phyloP scores from a whole-genome alignment of 257 asterid genomes.

The Solanum ahanhuiri region DNA sequence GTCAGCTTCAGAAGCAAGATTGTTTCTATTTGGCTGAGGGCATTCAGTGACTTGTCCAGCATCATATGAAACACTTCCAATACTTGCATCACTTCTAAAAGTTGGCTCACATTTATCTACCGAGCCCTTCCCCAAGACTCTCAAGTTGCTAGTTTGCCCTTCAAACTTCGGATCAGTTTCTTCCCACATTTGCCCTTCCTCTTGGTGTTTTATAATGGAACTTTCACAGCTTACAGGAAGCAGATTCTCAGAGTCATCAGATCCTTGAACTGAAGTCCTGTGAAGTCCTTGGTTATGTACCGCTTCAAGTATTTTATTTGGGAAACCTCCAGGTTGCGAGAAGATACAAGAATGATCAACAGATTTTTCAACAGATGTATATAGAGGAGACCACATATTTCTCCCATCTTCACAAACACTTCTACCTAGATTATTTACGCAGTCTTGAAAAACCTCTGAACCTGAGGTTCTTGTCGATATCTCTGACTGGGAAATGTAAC shows the following conservation, averaged over 20 bases:
- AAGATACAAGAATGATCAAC: constrained; percentile 12
- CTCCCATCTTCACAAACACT: constrained; percentile 23
- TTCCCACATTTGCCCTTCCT: constrained; percentile 23
- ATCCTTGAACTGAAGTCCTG: constrained; percentile 20
- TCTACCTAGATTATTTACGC: constrained; percentile 22
- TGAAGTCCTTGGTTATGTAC: constrained; percentile 30
- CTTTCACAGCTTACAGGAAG: constrained; percentile 29
- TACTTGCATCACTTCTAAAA: constrained; percentile 14
- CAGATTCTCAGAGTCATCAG: constrained; percentile 17
- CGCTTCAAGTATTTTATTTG: constrained; percentile 29
- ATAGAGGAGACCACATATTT: constrained; percentile 31
- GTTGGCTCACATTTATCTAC: constrained; percentile 8
- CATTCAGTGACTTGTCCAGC: constrained; percentile 14
- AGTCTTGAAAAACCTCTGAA: constrained; percentile 27
- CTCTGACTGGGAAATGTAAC: constrained; percentile 51
- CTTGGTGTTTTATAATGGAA: constrained; percentile 20
- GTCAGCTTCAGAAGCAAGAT: constrained; percentile 23
- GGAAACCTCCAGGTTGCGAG: constrained; percentile 18
- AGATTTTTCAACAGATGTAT: constrained; percentile 27
- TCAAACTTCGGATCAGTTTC: constrained; percentile 15
- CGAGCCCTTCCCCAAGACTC: constrained; percentile 15
- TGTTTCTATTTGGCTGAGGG: constrained; percentile 16
- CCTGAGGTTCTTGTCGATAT: constrained; percentile 30
- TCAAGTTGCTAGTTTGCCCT: constrained; percentile 19
- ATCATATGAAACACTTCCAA: constrained; percentile 15